phyloP scores from a whole-genome alignment of 208 protist species.

The Crithidia thermophila region DNA sequence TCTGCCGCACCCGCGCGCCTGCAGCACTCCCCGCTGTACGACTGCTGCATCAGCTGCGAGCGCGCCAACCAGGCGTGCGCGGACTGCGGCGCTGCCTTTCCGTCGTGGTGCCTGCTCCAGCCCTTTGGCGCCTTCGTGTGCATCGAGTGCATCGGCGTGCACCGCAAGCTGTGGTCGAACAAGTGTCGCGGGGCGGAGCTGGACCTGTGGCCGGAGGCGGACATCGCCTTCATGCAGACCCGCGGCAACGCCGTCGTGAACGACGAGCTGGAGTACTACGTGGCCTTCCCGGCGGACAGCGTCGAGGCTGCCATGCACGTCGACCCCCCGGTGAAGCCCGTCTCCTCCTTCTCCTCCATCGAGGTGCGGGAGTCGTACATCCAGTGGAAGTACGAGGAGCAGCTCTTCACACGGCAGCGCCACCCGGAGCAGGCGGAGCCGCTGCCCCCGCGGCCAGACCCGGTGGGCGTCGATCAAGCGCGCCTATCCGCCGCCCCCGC shows the following conservation, averaged over 20 bases:
- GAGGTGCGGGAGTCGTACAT: conserved; percentile 63
- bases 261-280: conserved; percentile 65
- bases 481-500: not conserved
- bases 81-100: conserved; percentile 59
- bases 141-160: conserved; percentile 77
- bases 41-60: conserved; percentile 33
- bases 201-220: conserved; percentile 55
- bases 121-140: conserved; percentile 79
- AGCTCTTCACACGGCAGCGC: conserved; percentile 44
- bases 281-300: conserved; percentile 32
- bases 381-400: conserved; percentile 59
- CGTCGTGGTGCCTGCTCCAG: conserved; percentile 68
- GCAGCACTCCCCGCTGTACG: conserved; percentile 49
- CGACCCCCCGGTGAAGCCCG: conserved; percentile 40
- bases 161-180: conserved; percentile 75
- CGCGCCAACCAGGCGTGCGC: conserved; percentile 56
- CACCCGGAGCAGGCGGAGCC: conserved; percentile 23
- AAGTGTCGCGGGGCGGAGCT: conserved; percentile 70
- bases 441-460: conserved; percentile 25
- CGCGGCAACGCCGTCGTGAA: conserved; percentile 67
- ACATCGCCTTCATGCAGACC: conserved; percentile 61
- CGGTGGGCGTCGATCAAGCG: conserved; percentile 18
- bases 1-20: conserved; percentile 27
- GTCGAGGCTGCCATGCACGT: conserved; percentile 32
- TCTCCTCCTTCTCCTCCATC: conserved; percentile 27